Evolutionary conservation across 2,329 filamentous ascomycete species (phyloP), one percentile per base, ranked within the genome.

Genomic region (Aspergillus tanneri): DNA sequence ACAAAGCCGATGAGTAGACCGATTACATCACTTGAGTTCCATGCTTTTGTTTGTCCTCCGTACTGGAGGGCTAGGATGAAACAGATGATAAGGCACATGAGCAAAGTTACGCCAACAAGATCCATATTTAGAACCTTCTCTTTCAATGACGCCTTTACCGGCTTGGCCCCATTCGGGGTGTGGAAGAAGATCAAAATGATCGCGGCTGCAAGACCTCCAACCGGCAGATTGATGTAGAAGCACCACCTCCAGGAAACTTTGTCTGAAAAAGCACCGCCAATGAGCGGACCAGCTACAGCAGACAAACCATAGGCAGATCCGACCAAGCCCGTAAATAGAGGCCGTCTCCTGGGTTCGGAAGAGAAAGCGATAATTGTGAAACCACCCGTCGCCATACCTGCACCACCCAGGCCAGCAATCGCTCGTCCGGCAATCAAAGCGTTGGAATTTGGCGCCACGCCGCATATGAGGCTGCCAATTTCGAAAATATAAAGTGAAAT

Each of bases 11-110:
- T 65, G 4, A 80, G 61, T 0, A 66, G 57, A 2, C 74, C 76
- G 39, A 80, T 73, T 11, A 80, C 73, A 4, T 58, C 58, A n/a
- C 63, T 55, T 23, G 50, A 56, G 14, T 54, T 57, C 73, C 73
- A 75, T 1, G 66, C 11, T 22, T 71, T 64, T 1, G 61, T 60
- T 1, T 57, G 50, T 11, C 71, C 72, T 2, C 73, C 76, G 59
- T 69, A 77, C 50, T 79, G 73, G 4, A 80, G 61, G 1, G 72
- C 74, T 0, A 79, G 65, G 9, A 78, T 54, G 25, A 74, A 69
- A 53, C 65, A 72, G 16, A 73, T 54, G 12, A 72, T 55, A 5
- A 64, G 63, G 1, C 61, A 67, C 50, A 77, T 66, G 6, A 75
- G 52, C 19, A 76, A 56, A n/a, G 64, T 53, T 0, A 64, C 62